Evolutionary conservation across 179 eudicot species (phyloP), one percentile per base, ranked within the genome.

Genomic region (Gypsophila paniculata): DNA sequence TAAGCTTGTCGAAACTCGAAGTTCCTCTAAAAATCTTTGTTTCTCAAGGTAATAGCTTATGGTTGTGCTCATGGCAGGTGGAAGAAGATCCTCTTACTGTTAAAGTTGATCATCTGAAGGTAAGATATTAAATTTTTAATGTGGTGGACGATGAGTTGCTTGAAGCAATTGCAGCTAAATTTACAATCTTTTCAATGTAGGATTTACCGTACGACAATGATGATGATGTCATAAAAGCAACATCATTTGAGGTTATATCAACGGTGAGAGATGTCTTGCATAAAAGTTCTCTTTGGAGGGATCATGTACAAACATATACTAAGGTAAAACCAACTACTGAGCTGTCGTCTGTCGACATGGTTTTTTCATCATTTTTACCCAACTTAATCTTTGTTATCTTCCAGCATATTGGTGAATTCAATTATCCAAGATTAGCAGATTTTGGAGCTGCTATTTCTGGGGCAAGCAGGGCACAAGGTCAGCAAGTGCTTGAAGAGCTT

Each of bases 371-470:
- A 59, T 78, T 69, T 58, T 78, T 49, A 65, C 19, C 15, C 69
- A 25, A 38, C 57, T 18, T 68, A 22, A 5, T 68, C 46, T 65
- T 61, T 69, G 32, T 53, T 53, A 15, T 59, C 71, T 29, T 86
- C 78, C 91, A 92, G 99, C 98, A 95, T 81, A 80, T 95, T 48
- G 99, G 96, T 64, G 99, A 92, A 78, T 95, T 95, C 73, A 90
- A 88, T 72, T 88, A 90, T 81, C 90, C 97, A 66, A 90, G 95
- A 77, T 81, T 95, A 74, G 97, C 99, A 65, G 99, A 95, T 86
- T 95, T 92, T 90, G 97, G 99, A 74, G 96, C 99, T 22, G 97
- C 98, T 78, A 95, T 95, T 83, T 95, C 97, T 76, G 99, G 96
- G 57, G 96, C 91, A 46, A 87, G 87, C 74, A 90, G 89, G 75